Base-by-base conservation (phyloP, 2,329 filamentous ascomycete species). In the Pestalotiopsis sp. region DNA sequence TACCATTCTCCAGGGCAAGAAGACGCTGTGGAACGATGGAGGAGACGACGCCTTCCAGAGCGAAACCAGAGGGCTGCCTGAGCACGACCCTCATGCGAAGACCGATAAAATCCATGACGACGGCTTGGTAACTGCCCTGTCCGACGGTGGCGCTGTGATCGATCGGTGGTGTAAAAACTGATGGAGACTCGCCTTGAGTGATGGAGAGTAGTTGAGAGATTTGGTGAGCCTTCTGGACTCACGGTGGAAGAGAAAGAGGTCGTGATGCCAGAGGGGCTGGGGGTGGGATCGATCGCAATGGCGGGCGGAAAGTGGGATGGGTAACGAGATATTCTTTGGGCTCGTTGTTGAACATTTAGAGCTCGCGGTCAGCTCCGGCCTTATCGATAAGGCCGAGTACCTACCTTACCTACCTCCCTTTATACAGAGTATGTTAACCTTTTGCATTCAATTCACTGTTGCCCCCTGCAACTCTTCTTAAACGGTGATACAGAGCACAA, bases 61-160 rank as follows among this genome's bases (percentile, higher is more conserved):
- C 63, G 36, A n/a, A 66, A 27, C 64, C 66, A 45, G 45, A 39
- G 12, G 68, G 68, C 14, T 67, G 36, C 38, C 25, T 58, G 23
- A 70, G 66, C n/a, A 66, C 59, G 9, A 70, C 68, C 66, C 62
- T 70, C 68, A 70, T 70, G 27, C 63, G 66, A 56, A 70, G 64
- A 25, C 68, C 68, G 31, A 68, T 59, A 27, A 70, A 70, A 45
- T 59, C 64, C 64, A 60, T 60, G 52, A 49, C 58, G 64, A 57
- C 27, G 49, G 45, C 45, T 49, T 64, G 61, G 41, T 36, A n/a
- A 36, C n/a, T 62, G 31, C 56, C 27, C 56, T 49, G 45, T 38
- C 45, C 45, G 17, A n/a, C 31, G 13, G 9, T 25, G 59, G 14
- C 14, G 17, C 49, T 11, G 20, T 12, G 59, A 31, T 45, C 61